Conservation (phyloP, 176 grass and related monocot species). For the Phoenix roebelenii region DNA sequence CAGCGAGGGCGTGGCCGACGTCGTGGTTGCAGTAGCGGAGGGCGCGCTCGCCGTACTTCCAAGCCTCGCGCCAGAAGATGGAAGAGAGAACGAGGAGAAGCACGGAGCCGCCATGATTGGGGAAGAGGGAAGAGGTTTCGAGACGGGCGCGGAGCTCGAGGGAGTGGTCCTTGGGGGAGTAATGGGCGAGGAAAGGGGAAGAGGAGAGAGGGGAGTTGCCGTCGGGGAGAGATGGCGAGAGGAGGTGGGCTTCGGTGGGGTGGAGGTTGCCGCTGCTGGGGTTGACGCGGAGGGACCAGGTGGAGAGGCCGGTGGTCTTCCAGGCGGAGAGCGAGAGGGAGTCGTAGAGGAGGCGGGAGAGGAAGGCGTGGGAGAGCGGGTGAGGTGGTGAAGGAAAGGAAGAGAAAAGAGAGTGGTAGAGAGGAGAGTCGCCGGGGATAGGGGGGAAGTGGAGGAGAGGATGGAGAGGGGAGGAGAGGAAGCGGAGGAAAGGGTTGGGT, state of each 20-base stretch:
- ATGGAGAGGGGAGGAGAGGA: conserved; percentile 24
- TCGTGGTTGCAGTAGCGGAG: conserved; percentile 93
- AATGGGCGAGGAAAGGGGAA: conserved; percentile 45
- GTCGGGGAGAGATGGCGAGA: conserved; percentile 22
- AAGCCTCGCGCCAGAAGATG: conserved; percentile 80
- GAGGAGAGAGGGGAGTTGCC: conserved; percentile 2
- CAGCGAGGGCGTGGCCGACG: conserved; percentile 67
- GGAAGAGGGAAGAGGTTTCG: conserved; percentile 16
- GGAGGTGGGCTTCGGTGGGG: conserved; percentile 77
- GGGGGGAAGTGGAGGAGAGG: conserved; percentile 27
- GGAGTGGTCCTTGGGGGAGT: conserved; percentile 70
- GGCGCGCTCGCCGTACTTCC: conserved; percentile 91
- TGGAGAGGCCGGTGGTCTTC: conserved; percentile 67
- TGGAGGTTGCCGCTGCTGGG: conserved; percentile 95
- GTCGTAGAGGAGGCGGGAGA: conserved; percentile 73
- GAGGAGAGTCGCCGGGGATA: conserved; percentile 18
- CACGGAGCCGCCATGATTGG: not conserved
- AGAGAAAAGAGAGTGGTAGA: conserved; percentile 20
- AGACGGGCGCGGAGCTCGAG: conserved; percentile 40
- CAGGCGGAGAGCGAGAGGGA: conserved; percentile 89
- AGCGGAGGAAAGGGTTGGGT: conserved; percentile 91
- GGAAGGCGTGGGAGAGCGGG: conserved; percentile 31
- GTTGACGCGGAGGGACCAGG: conserved; percentile 89
- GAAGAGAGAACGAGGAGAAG: conserved; percentile 57
- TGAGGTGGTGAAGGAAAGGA: conserved; percentile 16